A percentile compares a stretch with the other conserved stretches of the same genome.
Conservation (phyloP, 495 filamentous ascomycete genomes). For the Penicillium riverlandense region DNA sequence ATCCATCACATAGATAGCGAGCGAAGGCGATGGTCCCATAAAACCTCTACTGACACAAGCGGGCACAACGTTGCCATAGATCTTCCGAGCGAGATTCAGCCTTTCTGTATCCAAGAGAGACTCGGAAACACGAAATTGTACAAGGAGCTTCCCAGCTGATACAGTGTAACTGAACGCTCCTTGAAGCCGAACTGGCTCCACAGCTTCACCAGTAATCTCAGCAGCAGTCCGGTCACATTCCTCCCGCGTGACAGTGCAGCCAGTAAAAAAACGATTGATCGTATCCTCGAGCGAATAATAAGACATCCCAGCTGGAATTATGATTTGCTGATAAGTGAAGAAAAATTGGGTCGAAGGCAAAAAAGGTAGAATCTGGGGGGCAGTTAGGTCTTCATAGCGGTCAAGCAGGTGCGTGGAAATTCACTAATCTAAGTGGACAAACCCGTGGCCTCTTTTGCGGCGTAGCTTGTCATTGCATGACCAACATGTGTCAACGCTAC, state of each 20-base stretch:
- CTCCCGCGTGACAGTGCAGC: background rate
- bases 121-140: slow-evolving; percentile 6
- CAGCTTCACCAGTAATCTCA: background rate
- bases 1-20: slow-evolving; percentile 5
- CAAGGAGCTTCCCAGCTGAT: slow-evolving; percentile 3
- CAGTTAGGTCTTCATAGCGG: no score
- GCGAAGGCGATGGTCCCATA: background rate
- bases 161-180: slow-evolving; percentile 15
- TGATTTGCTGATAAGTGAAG: background rate
- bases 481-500: no score
- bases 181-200: slow-evolving; percentile 1
- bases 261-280: slow-evolving; percentile 3
- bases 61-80: background rate
- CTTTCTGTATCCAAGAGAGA: slow-evolving; percentile 1
- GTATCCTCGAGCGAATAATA: slow-evolving; percentile 2
- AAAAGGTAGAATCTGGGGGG: no score
- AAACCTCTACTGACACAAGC: background rate
- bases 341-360: background rate
- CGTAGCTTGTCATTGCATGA: no score
- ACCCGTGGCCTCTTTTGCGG: no score
- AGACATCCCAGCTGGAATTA: background rate
- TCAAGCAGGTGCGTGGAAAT: no score
- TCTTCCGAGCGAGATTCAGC: background rate
- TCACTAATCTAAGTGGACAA: no score
- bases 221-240: background rate